phyloP scores from a whole-genome alignment of 768 basidiomycete genomes.

The Chlorophyllum brunneum region DNA sequence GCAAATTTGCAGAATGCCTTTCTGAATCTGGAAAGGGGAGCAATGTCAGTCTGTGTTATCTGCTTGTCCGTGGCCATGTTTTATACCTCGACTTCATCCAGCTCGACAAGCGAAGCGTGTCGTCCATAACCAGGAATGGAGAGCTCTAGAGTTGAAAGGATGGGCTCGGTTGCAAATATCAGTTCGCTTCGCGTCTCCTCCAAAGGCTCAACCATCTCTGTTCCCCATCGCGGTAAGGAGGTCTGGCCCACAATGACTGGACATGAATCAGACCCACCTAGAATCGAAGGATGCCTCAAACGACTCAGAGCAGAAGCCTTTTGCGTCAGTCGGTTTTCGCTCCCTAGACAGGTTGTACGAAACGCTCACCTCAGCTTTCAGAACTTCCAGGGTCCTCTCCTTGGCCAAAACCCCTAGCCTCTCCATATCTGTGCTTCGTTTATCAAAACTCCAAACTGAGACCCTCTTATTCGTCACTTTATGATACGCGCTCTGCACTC shows the following conservation, averaged over 20 bases:
- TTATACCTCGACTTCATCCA: slow-evolving; percentile 92
- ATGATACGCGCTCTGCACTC: slow-evolving; percentile 80
- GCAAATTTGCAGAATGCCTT: slow-evolving; percentile 91
- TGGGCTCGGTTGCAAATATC: slow-evolving; percentile 89
- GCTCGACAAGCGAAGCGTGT: slow-evolving; percentile 60
- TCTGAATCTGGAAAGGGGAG: slow-evolving; percentile 69
- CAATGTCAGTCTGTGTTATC: neutral
- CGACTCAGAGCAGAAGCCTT: slow-evolving; percentile 82
- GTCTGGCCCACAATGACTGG: neutral
- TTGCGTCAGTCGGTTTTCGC: neutral
- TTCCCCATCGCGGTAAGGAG: neutral
- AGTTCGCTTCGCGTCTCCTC: slow-evolving; percentile 90
- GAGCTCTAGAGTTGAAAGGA: slow-evolving; percentile 76
- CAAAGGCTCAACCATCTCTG: slow-evolving; percentile 96
- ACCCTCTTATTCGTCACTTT: slow-evolving; percentile 89
- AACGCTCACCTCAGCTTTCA: slow-evolving; percentile 81
- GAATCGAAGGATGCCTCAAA: slow-evolving; percentile 88
- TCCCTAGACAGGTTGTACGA: neutral
- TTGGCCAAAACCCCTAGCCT: slow-evolving; percentile 56
- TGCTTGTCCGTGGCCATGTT: neutral
- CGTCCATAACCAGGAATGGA: slow-evolving; percentile 67
- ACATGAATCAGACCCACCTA: too few relatives aligned
- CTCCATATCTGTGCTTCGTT: slow-evolving; percentile 71
- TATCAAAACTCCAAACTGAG: slow-evolving; percentile 91
- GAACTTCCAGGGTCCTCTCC: slow-evolving; percentile 75